phyloP scores from a whole-genome alignment of 768 basidiomycete species.

The Trametes cingulata region DNA sequence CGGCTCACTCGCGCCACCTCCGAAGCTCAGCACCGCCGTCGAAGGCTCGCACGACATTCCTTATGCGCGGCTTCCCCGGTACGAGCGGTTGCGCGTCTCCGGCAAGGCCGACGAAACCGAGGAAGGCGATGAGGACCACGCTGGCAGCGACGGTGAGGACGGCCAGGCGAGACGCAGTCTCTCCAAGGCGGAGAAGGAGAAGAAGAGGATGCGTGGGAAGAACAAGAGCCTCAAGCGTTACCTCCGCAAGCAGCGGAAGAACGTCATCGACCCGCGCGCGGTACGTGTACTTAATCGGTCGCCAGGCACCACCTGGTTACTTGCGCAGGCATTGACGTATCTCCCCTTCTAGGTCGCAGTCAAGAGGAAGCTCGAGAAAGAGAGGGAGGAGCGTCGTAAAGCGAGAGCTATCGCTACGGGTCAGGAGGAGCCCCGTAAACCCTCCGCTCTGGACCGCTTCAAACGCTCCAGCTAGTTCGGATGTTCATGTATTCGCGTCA shows the following conservation, averaged over 20 bases:
- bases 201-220: conserved; percentile 85
- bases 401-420: conserved; percentile 30
- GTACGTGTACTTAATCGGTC: conserved; percentile 39
- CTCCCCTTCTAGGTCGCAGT: conserved; percentile 42
- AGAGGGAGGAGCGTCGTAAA: conserved; percentile 35
- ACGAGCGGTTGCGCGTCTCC: conserved; percentile 71
- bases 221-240: conserved; percentile 85
- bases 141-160: conserved; percentile 40
- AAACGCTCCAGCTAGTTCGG: conserved; percentile 16
- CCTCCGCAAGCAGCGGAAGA: conserved; percentile 90
- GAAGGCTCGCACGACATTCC: conserved; percentile 50
- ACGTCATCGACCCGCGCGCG: conserved; percentile 84
- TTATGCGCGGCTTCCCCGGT: conserved; percentile 73
- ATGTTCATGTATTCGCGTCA: neutral
- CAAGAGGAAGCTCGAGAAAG: conserved; percentile 41
- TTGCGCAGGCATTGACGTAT: conserved; percentile 29
- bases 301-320: neutral
- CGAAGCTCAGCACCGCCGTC: conserved; percentile 55
- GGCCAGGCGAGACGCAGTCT: conserved; percentile 34
- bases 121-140: conserved; percentile 33
- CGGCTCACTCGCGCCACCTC: conserved; percentile 64
- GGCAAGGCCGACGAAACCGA: conserved; percentile 77
- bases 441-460: conserved; percentile 44
- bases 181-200: conserved; percentile 51
- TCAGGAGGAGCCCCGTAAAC: conserved; percentile 26